These are phyloP conservation scores for Blastobotrys illinoisensis DNA, from an alignment of 1,139 yeast species.

Conservation along the genomic window DNA sequence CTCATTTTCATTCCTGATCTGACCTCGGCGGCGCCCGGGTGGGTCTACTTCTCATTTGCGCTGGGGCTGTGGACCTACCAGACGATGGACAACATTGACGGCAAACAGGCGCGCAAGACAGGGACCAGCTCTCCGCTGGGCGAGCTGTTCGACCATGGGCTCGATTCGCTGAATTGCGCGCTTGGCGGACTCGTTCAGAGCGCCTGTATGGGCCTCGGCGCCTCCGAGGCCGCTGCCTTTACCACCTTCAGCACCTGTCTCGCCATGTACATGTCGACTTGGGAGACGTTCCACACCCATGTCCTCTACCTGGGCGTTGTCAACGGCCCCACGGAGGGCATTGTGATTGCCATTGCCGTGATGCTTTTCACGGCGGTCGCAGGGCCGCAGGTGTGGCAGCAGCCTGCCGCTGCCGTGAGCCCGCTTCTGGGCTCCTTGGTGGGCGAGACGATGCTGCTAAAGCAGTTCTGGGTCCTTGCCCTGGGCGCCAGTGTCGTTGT, in stretches of 20 bases:
- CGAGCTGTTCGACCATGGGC: constrained; percentile 75
- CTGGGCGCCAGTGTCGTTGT: constrained; percentile 48
- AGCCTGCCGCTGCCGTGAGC: constrained; percentile 21
- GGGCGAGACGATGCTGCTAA: constrained; percentile 33
- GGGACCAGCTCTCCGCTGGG: constrained; percentile 77
- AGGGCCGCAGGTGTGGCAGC: constrained; percentile 59
- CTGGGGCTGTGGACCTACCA: constrained; percentile 70
- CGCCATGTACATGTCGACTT: constrained; percentile 68
- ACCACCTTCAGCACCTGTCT: constrained; percentile 60
- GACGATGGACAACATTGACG: constrained; percentile 81
- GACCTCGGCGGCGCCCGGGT: constrained; percentile 47
- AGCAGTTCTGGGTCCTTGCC: constrained; percentile 33
- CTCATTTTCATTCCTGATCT: constrained; percentile 59
- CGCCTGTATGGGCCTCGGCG: constrained; percentile 39
- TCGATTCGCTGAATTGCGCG: constrained; percentile 65
- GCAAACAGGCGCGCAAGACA: constrained; percentile 73
- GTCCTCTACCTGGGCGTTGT: constrained; percentile 59
- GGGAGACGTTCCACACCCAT: constrained; percentile 80
- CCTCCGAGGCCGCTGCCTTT: constrained; percentile 37
- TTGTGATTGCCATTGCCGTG: constrained; percentile 50
- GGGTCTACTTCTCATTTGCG: constrained; percentile 66
- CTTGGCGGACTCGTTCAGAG: constrained; percentile 38
- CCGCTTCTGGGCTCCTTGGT: constrained; percentile 14
- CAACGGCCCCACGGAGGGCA: constrained; percentile 82
- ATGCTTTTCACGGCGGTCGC: constrained; percentile 52